These are phyloP conservation scores for Articulospora tetracladia DNA, from an alignment of 495 filamentous ascomycete species.

Conservation along the genomic window DNA sequence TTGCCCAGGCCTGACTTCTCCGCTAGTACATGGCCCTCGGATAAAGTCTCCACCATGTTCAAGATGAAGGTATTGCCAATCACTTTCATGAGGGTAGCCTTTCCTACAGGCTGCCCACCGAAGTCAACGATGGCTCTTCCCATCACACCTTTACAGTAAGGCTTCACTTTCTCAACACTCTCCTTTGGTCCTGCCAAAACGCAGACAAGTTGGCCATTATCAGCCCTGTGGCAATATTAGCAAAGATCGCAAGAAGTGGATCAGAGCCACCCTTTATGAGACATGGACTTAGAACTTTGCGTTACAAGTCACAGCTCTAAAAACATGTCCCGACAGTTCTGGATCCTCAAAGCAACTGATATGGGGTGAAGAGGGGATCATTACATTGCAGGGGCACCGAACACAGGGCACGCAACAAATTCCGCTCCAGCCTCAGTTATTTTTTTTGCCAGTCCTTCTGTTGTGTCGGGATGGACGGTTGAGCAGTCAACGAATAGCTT, in stretches of 20 bases:
- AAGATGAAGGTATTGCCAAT: constrained; percentile 86
- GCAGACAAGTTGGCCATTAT: constrained; percentile 68
- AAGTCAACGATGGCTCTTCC: constrained; percentile 68
- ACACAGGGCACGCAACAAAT: constrained; percentile 79
- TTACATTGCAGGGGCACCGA: constrained; percentile 71
- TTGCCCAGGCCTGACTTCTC: constrained; percentile 77
- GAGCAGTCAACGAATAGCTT: constrained; percentile 85
- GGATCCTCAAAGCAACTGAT: too few species aligned
- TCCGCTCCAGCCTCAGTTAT: constrained; percentile 56
- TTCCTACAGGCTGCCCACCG: constrained; percentile 52
- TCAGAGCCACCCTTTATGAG: too few species aligned
- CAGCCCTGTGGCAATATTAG: too few species aligned
- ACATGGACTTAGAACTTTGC: too few species aligned
- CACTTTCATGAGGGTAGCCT: constrained; percentile 67
- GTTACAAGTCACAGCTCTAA: too few species aligned
- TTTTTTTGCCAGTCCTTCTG: constrained; percentile 53
- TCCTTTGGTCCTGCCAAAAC: constrained; percentile 67
- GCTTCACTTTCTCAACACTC: constrained; percentile 59
- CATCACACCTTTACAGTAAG: constrained; percentile 78
- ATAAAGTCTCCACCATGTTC: constrained; percentile 74
- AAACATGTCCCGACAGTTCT: too few species aligned
- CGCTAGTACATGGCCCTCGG: constrained; percentile 71
- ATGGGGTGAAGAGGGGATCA: too few species aligned
- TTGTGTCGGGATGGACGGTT: constrained; percentile 83
- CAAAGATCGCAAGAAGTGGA: too few species aligned